Evolutionary conservation across 1,139 yeast genomes (phyloP).

Genomic region (Pichia norvegensis): DNA sequence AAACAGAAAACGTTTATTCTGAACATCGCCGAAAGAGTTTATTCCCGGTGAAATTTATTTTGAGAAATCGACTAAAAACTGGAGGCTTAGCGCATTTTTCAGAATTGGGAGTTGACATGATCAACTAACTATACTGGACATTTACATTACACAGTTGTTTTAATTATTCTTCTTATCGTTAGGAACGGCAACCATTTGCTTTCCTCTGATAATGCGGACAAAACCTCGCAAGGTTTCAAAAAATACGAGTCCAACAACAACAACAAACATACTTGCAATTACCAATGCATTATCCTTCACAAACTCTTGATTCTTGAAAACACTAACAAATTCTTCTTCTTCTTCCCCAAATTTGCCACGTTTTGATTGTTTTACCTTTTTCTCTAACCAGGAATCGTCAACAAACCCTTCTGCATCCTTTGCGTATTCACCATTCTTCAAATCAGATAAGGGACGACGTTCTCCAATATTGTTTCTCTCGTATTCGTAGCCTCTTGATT

Average conservation of each 20-base stretch:
- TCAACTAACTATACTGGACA: not conserved
- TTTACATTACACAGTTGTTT: not conserved
- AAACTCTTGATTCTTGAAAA: slow-evolving; percentile 18
- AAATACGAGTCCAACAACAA: slow-evolving; percentile 2
- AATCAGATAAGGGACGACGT: slow-evolving; percentile 9
- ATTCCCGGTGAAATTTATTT: not conserved
- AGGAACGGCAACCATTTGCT: not conserved
- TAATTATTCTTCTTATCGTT: not conserved
- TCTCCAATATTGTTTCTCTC: slow-evolving; percentile 46
- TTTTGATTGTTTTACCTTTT: slow-evolving; percentile 16
- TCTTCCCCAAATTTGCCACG: slow-evolving; percentile 23
- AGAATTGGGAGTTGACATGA: too few relatives aligned
- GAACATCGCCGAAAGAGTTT: too few relatives aligned
- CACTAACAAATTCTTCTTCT: slow-evolving; percentile 14
- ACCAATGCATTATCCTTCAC: slow-evolving; percentile 24
- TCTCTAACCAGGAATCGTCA: slow-evolving; percentile 28
- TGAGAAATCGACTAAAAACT: too few relatives aligned
- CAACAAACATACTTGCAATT: slow-evolving; percentile 15
- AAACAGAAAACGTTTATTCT: too few relatives aligned
- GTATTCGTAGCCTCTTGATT: slow-evolving; percentile 39
- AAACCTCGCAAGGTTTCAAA: not conserved
- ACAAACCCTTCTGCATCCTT: slow-evolving; percentile 19
- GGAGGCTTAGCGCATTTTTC: not conserved
- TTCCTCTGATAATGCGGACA: not conserved
- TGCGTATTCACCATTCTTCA: slow-evolving; percentile 20